A percentile compares a stretch with the other conserved stretches of the same genome.
These are phyloP conservation scores for Sugiyamaella japonica DNA, from an alignment of 1,139 yeast genomes.

Conservation along the genomic window DNA sequence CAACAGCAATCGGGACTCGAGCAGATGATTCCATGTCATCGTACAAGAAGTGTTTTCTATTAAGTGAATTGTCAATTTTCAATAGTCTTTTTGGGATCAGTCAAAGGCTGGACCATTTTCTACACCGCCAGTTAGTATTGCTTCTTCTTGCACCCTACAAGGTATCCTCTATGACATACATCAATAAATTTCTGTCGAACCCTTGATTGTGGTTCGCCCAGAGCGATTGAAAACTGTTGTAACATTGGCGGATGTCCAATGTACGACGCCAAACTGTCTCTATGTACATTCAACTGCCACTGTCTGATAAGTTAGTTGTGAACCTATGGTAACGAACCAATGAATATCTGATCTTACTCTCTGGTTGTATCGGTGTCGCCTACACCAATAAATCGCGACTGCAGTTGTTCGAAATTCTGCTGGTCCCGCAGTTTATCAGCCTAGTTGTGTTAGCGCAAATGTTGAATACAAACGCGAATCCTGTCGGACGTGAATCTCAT, in stretches of 20 bases:
- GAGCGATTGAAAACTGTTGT: constrained; percentile 65
- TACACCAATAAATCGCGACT: constrained; percentile 64
- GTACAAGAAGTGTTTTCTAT: constrained; percentile 43
- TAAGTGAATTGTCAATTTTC: constrained; percentile 22
- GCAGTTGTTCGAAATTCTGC: constrained; percentile 60
- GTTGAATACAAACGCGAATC: no score
- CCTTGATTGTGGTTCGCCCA: constrained; percentile 53
- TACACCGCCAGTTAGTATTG: constrained; percentile 2
- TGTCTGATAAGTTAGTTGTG: constrained; percentile 37
- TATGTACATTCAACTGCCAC: constrained; percentile 60
- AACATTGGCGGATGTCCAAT: constrained; percentile 68
- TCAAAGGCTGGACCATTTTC: constrained; percentile 20
- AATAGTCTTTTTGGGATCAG: constrained; percentile 6
- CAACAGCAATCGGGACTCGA: constrained; percentile 32
- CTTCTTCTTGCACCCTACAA: neutral
- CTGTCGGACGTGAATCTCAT: no score
- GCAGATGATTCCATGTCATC: constrained; percentile 40
- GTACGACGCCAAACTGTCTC: constrained; percentile 73
- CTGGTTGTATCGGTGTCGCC: constrained; percentile 70
- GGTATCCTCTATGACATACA: constrained; percentile 27
- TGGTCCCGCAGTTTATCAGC: constrained; percentile 64
- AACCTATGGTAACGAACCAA: no score
- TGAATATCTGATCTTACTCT: no score
- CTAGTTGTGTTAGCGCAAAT: constrained; percentile 10
- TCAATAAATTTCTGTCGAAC: constrained; percentile 56